Evolutionary conservation across 768 basidiomycete species (phyloP).

Genomic region (Termitomyces sp.): DNA sequence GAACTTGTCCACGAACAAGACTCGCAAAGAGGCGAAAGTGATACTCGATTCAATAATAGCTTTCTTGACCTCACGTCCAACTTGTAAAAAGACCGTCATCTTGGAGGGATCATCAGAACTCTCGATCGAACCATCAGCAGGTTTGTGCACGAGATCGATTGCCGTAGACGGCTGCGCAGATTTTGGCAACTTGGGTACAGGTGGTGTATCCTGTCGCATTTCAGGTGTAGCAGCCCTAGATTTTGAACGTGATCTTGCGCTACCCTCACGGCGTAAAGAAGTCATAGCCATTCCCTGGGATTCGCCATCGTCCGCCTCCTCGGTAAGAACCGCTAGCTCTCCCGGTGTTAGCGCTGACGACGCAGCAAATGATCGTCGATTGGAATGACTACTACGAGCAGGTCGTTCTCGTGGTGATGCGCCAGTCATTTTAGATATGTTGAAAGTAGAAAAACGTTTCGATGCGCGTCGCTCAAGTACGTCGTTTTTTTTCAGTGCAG

Average conservation of each 20-base stretch:
- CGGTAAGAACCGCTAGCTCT: constrained; percentile 70
- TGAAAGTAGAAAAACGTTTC: constrained; percentile 93
- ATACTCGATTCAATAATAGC: constrained; percentile 63
- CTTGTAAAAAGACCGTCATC: constrained; percentile 81
- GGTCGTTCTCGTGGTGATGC: constrained; percentile 45
- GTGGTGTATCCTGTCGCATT: constrained; percentile 26
- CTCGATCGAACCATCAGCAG: constrained; percentile 7
- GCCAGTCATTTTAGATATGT: constrained; percentile 90
- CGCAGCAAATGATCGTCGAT: constrained; percentile 65
- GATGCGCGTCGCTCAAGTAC: constrained; percentile 87
- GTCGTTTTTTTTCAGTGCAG: constrained; percentile 84
- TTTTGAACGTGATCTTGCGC: constrained; percentile 21
- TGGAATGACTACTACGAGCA: constrained; percentile 39
- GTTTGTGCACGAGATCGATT: constrained; percentile 5
- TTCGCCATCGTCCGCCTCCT: constrained; percentile 62
- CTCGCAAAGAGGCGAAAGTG: constrained; percentile 69
- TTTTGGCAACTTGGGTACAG: constrained; percentile 45
- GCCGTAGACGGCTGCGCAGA: constrained; percentile 31
- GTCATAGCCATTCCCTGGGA: constrained; percentile 14
- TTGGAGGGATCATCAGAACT: constrained; percentile 26
- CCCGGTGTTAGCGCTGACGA: constrained; percentile 59
- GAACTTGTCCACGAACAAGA: constrained; percentile 93
- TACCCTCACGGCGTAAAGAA: constrained; percentile 21
- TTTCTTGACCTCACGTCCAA: constrained; percentile 90
- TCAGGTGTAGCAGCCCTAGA: constrained; percentile 36